Base-by-base conservation (phyloP, 1,284 basidiomycete species). In the Rhodofomes roseus region DNA sequence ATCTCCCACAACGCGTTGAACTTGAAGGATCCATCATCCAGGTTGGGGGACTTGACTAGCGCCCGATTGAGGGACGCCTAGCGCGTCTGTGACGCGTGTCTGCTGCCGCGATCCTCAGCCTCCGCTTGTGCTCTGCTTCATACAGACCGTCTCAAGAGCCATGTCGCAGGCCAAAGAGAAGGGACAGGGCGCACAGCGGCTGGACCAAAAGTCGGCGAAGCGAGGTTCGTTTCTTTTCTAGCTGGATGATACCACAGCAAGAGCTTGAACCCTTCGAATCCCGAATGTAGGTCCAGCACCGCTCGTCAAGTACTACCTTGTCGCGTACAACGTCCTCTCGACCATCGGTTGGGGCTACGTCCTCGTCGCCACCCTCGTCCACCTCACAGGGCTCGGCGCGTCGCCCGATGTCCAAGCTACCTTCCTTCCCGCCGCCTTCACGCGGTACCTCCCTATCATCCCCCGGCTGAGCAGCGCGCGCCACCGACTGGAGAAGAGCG, bases 311-410 rank as follows among this genome's bases (percentile, higher is more conserved):
- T 77, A 76, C 73, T 96, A 96, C 76, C 81, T 97, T 1, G 66
- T 92, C 59, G 72, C 77, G 1, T 97, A 94, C 81, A 96, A 97
- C 77, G 64, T 82, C 62, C 68, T 88, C 56, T 93, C 91, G 0
- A 79, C 88, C 0, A 55, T 85, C 4, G 89, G 86, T 46, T 96
- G 95, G 95, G 73, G 74, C 0, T 83, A 85, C 72, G 76, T 96
- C 61, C 86, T 96, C 66, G 63, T 79, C 67, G 66, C 72, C 57
- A 79, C 80, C 50, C 59, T 83, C 60, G 62, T 75, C 41, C 84
- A 89, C 71, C 70, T 89, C 60, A 71, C 79, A 77, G 25, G 71
- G 74, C 56, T 63, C 65, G 58, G 63, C 72, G 61, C 71, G 22
- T 58, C 73, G 25, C 73, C 40, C 69, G 73, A 7, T 73, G 74